Conservation (phyloP, 75 land plant species). For the Cryptomeria japonica region DNA sequence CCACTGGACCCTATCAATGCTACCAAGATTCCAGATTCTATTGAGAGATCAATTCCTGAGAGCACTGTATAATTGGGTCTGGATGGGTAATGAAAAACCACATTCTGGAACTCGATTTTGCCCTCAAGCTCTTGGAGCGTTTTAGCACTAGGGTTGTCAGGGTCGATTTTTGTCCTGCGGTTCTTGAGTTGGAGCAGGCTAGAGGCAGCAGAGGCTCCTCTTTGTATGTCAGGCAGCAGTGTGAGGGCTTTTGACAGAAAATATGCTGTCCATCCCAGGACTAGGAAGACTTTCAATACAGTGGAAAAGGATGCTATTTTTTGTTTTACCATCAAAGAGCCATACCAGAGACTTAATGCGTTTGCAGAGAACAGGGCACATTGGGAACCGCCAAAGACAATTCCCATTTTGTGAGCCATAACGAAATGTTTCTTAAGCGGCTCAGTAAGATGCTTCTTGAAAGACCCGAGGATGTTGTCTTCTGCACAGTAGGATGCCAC, state of each 20-base stretch:
- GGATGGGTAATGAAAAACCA: conserved; percentile 43
- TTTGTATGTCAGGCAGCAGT: neutral
- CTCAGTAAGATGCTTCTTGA: neutral
- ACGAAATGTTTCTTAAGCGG: neutral
- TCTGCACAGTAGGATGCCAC: conserved; percentile 44
- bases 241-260: neutral
- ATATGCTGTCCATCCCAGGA: neutral
- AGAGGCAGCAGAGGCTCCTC: neutral
- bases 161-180: neutral
- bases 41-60: neutral
- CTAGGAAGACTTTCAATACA: neutral
- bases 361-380: neutral
- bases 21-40: conserved; percentile 37
- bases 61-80: conserved; percentile 18
- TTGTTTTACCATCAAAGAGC: neutral
- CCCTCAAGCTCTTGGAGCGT: conserved; percentile 25
- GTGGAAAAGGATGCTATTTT: neutral
- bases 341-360: neutral
- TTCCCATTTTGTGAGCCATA: neutral
- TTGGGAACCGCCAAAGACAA: neutral
- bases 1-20: conserved; percentile 67
- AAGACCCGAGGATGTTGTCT: neutral
- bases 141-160: conserved; percentile 7
- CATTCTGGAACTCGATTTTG: conserved; percentile 30
- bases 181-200: neutral